Conservation (phyloP, 805 yeast genomes). For the Kodamaea leandrae region DNA sequence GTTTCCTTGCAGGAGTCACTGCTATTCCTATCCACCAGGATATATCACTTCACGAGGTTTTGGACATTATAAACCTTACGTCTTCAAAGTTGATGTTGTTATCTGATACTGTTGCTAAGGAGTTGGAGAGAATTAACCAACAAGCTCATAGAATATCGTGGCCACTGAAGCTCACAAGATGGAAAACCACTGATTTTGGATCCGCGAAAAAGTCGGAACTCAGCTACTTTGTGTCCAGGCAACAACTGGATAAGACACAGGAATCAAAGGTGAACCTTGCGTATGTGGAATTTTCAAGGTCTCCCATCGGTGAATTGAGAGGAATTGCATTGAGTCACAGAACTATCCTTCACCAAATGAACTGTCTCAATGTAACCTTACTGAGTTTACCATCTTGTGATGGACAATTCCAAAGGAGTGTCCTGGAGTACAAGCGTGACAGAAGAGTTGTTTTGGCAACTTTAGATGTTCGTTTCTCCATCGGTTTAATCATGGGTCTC, state of each 20-base stretch:
- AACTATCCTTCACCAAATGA: conserved; percentile 86
- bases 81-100: conserved; percentile 75
- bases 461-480: conserved; percentile 50
- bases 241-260: conserved; percentile 1
- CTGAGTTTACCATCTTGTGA: conserved; percentile 63
- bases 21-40: conserved; percentile 91
- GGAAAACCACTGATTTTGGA: conserved; percentile 90
- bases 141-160: conserved; percentile 49
- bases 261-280: conserved; percentile 58
- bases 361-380: conserved; percentile 64
- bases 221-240: conserved; percentile 21
- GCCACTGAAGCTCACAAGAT: conserved; percentile 72
- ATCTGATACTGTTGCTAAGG: conserved; percentile 75
- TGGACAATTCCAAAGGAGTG: conserved; percentile 46
- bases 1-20: conserved; percentile 88
- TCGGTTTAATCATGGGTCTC: conserved; percentile 82
- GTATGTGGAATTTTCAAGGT: conserved; percentile 86
- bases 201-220: conserved; percentile 40
- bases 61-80: conserved; percentile 68
- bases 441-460: conserved; percentile 54
- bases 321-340: conserved; percentile 93
- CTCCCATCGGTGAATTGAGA: conserved; percentile 85
- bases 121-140: conserved; percentile 59
- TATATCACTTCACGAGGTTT: conserved; percentile 64
- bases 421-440: conserved; percentile 32